These are phyloP conservation scores for Russula lepida DNA, from an alignment of 768 basidiomycete species.

Conservation along the genomic window DNA sequence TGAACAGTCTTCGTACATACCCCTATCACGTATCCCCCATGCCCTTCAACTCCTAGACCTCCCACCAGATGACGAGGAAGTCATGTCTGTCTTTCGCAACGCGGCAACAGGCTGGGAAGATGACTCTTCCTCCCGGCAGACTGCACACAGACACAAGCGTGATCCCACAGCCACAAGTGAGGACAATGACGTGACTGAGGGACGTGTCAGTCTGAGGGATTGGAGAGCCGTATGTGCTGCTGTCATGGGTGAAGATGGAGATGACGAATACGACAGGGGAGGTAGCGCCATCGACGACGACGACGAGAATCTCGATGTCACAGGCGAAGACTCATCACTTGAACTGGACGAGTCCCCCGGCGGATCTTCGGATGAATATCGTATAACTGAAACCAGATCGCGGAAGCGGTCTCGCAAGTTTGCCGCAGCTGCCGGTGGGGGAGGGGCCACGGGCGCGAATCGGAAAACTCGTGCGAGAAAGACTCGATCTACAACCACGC, in stretches of 20 bases:
- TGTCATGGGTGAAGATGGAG: conserved; percentile 36
- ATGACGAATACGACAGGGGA: conserved; percentile 26
- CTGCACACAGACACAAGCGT: not conserved
- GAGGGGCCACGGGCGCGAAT: not conserved
- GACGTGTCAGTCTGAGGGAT: conserved; percentile 52
- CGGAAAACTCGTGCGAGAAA: conserved; percentile 9
- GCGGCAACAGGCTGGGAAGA: conserved; percentile 64
- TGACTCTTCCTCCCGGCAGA: not conserved
- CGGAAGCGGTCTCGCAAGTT: conserved; percentile 12
- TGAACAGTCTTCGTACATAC: conserved; percentile 32
- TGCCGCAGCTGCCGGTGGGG: not conserved
- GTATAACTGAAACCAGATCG: not conserved
- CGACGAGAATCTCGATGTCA: conserved; percentile 21
- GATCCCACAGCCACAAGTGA: conserved; percentile 21
- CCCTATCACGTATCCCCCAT: conserved; percentile 46
- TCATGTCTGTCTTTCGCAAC: conserved; percentile 63
- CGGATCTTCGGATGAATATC: conserved; percentile 17
- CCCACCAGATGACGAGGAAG: conserved; percentile 53
- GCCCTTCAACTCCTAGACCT: conserved; percentile 60
- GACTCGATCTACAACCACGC: not conserved
- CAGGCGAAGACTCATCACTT: conserved; percentile 28
- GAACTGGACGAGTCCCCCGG: conserved; percentile 17
- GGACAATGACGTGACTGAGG: conserved; percentile 22
- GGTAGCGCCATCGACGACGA: conserved; percentile 24
- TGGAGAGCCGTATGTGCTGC: conserved; percentile 78